Percentiles rank a stretch among this genome's conserved stretches.
Conservation (phyloP, 192 early-diverging fungal species). For the Phlyctochytrium arcticum region DNA sequence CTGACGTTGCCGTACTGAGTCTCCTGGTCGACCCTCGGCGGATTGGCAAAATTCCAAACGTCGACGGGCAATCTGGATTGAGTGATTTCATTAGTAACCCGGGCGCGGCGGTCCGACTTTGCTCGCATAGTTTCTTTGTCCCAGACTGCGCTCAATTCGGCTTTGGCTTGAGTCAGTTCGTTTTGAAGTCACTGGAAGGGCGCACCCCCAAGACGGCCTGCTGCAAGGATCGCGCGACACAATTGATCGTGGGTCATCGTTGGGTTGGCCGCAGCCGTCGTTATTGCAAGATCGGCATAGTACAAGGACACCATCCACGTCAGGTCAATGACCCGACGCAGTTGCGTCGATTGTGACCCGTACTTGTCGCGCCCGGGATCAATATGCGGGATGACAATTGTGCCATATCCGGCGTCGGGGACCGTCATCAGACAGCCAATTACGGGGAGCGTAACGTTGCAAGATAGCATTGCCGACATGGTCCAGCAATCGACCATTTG, state of each 20-base stretch:
- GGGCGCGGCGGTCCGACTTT: not conserved
- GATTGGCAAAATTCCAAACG: too few relatives aligned
- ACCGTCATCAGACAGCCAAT: too few relatives aligned
- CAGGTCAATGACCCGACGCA: not conserved
- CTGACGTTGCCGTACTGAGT: not conserved
- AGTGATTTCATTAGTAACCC: not conserved
- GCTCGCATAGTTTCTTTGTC: too few relatives aligned
- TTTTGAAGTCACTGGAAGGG: not conserved
- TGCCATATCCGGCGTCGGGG: too few relatives aligned
- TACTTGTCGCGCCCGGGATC: constrained; percentile 6
- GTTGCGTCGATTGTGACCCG: not conserved
- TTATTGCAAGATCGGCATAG: not conserved
- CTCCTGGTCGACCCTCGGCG: not conserved
- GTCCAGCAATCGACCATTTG: too few relatives aligned
- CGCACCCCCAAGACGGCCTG: not conserved
- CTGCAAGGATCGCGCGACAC: not conserved
- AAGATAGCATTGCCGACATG: too few relatives aligned
- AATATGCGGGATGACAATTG: constrained; percentile 3
- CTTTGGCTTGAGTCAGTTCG: not conserved
- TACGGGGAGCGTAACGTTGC: too few relatives aligned
- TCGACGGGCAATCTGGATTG: too few relatives aligned
- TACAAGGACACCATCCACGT: constrained; percentile 6
- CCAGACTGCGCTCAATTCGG: not conserved
- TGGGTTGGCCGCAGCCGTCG: too few relatives aligned
- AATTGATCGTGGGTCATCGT: too few relatives aligned